A percentile compares a stretch with the other conserved stretches of the same genome.
Conservation (phyloP, 345 rosid genomes). For the Litchi chinensis region DNA sequence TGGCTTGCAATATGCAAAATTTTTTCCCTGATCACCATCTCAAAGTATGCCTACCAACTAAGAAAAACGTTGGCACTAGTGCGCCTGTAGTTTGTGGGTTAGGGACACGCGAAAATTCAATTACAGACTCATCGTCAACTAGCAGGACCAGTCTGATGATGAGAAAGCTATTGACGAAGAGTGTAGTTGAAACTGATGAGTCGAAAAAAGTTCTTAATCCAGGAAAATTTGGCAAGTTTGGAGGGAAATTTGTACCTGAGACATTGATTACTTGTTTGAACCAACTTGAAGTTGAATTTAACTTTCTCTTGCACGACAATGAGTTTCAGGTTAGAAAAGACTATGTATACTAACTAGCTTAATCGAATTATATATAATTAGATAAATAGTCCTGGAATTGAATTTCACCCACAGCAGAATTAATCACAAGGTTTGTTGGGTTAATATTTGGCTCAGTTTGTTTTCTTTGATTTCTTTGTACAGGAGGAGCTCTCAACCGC, state of each 20-base stretch:
- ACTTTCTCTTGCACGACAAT: constrained; percentile 41
- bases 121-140: neutral
- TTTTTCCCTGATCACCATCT: neutral
- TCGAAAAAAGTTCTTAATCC: neutral
- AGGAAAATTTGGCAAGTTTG: constrained; percentile 70
- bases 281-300: constrained; percentile 65
- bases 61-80: neutral
- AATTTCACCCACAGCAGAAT: too few relatives aligned
- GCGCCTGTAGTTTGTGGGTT: neutral
- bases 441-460: too few relatives aligned
- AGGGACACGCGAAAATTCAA: neutral
- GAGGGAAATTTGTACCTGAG: constrained; percentile 86
- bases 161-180: neutral
- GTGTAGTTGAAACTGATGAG: neutral
- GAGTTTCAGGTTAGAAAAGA: constrained; percentile 59
- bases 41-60: neutral
- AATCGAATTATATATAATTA: too few relatives aligned
- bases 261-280: constrained; percentile 49
- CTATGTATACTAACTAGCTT: too few relatives aligned
- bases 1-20: constrained; percentile 14
- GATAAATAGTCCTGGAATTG: too few relatives aligned
- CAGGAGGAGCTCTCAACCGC: constrained; percentile 66
- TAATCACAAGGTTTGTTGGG: too few relatives aligned
- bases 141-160: neutral
- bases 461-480: neutral